Conservation (phyloP, 2,329 filamentous ascomycete species). For the Aspergillus proliferans region DNA sequence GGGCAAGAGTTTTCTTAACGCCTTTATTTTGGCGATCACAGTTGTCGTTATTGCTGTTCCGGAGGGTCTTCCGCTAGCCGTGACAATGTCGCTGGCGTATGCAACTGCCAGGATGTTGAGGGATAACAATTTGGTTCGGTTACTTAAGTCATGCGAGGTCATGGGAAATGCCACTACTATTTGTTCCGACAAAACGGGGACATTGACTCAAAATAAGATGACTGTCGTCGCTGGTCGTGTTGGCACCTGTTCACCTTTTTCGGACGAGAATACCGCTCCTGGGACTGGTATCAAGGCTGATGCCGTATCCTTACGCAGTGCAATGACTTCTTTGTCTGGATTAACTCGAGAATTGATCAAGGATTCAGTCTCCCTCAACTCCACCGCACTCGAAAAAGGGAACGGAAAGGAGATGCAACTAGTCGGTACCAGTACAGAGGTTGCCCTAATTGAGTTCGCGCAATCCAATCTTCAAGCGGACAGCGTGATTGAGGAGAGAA, state of each 20-base stretch:
- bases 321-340: constrained; percentile 44
- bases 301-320: constrained; percentile 25
- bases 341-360: constrained; percentile 53
- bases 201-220: constrained; percentile 60
- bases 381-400: constrained; percentile 63
- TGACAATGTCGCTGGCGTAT: constrained; percentile 57
- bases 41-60: constrained; percentile 56
- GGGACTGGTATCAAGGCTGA: too few species aligned
- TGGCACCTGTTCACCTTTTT: too few species aligned
- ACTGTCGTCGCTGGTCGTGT: constrained; percentile 46
- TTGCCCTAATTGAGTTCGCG: constrained; percentile 63
- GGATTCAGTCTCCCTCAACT: constrained; percentile 62
- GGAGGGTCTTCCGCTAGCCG: constrained; percentile 56
- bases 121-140: constrained; percentile 57
- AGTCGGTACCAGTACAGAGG: constrained; percentile 72
- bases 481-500: constrained; percentile 54
- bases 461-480: constrained; percentile 60
- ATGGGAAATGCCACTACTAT: constrained; percentile 61
- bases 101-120: constrained; percentile 58
- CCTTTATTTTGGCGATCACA: constrained; percentile 54
- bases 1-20: constrained; percentile 52
- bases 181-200: constrained; percentile 62
- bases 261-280: too few species aligned
- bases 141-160: constrained; percentile 55
- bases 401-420: constrained; percentile 51